These are phyloP conservation scores for Penicillium sp. DNA, from an alignment of 2,329 filamentous ascomycete genomes.

Conservation along the genomic window DNA sequence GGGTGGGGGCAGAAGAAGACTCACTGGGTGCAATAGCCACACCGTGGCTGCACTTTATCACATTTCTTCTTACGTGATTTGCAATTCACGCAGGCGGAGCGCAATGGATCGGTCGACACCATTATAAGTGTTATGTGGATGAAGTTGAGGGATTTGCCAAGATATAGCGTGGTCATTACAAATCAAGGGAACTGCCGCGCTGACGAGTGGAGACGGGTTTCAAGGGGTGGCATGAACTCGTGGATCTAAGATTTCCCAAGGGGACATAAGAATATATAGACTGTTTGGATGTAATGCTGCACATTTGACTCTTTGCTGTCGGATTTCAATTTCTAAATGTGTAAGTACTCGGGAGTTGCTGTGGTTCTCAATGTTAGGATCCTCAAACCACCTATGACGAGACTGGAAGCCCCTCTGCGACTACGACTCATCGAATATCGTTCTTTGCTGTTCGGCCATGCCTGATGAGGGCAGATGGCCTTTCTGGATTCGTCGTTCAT, in stretches of 20 bases:
- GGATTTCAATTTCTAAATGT: too few species aligned
- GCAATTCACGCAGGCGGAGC: constrained; percentile 10
- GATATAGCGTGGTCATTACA: background rate
- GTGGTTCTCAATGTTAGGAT: too few species aligned
- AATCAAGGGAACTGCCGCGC: background rate
- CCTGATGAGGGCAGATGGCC: too few species aligned
- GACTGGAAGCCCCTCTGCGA: too few species aligned
- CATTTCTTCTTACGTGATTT: constrained; percentile 20
- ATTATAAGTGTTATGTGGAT: background rate
- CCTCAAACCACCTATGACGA: too few species aligned
- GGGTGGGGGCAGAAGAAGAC: background rate
- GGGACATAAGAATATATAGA: too few species aligned
- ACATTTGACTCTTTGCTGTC: too few species aligned
- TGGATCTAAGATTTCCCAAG: background rate
- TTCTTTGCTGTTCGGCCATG: too few species aligned
- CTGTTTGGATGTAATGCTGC: too few species aligned
- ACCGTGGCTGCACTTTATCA: constrained; percentile 15
- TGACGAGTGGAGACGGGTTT: background rate
- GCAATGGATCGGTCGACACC: background rate
- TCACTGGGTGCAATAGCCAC: constrained; percentile 16
- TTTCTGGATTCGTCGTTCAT: too few species aligned
- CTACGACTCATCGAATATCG: too few species aligned
- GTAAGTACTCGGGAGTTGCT: too few species aligned
- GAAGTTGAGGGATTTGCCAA: background rate
- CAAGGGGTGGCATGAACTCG: background rate